A percentile compares a stretch with the other conserved stretches of the same genome.
Conservation (phyloP, 2,329 filamentous ascomycete genomes). For the Fusarium pilosicola region DNA sequence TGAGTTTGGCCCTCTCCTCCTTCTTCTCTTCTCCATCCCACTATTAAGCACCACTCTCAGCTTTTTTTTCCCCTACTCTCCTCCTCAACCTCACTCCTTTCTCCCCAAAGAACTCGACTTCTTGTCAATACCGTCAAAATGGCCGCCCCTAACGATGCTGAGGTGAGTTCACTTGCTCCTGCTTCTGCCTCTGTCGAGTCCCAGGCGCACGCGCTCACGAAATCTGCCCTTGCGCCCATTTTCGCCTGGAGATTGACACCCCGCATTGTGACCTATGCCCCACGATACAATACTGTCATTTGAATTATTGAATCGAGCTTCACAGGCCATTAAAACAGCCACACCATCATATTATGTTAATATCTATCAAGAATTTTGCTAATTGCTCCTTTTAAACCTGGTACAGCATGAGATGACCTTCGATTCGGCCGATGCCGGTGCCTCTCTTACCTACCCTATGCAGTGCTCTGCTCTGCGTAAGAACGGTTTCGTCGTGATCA, state of each 20-base stretch:
- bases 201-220: constrained; percentile 39
- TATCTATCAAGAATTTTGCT: constrained; percentile 24
- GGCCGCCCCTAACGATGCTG: constrained; percentile 56
- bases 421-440: constrained; percentile 95
- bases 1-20: constrained; percentile 43
- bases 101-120: constrained; percentile 46
- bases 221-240: constrained; percentile 44
- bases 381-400: constrained; percentile 32
- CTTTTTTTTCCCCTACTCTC: constrained; percentile 42
- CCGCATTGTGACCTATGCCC: constrained; percentile 57
- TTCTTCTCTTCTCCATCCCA: constrained; percentile 46
- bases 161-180: constrained; percentile 56
- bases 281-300: constrained; percentile 45
- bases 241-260: constrained; percentile 54
- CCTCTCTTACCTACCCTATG: constrained; percentile 94
- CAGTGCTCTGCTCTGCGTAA: constrained; percentile 99
- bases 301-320: constrained; percentile 27
- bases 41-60: constrained; percentile 42
- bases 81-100: constrained; percentile 43
- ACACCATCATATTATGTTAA: neutral
- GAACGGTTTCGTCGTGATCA: constrained; percentile 99
- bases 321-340: constrained; percentile 9
- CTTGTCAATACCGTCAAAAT: constrained; percentile 63
- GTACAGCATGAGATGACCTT: constrained; percentile 76
- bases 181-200: constrained; percentile 3